Conservation (phyloP, 2,329 filamentous ascomycete genomes). For the Colletotrichum sp. region DNA sequence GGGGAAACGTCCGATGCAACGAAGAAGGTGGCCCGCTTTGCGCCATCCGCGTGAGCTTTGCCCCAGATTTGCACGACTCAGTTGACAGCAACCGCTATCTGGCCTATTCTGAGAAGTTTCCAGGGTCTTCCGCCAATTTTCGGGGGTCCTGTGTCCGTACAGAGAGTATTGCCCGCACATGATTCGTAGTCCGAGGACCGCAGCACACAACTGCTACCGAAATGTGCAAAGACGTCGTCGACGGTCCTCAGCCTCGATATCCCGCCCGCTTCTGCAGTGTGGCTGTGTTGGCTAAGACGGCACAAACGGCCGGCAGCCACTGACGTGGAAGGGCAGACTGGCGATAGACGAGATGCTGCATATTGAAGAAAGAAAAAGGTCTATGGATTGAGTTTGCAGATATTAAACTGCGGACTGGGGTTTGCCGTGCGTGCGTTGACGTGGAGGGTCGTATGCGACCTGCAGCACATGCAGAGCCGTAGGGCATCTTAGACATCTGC, state of each 20-base stretch:
- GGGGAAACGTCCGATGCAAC: neutral
- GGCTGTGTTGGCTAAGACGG: neutral
- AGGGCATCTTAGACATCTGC: neutral
- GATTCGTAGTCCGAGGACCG: neutral
- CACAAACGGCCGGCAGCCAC: neutral
- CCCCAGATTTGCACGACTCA: neutral
- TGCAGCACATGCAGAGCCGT: neutral
- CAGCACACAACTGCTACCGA: neutral
- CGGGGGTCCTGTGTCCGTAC: neutral
- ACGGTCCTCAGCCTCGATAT: neutral
- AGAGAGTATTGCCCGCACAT: neutral
- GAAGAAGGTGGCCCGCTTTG: neutral
- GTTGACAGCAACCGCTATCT: neutral
- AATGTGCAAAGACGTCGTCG: neutral
- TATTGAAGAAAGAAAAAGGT: neutral
- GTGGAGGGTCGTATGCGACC: neutral
- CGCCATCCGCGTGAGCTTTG: neutral
- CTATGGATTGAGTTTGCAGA: neutral
- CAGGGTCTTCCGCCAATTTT: neutral
- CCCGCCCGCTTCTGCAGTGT: neutral
- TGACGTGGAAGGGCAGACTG: neutral
- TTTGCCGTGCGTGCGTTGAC: neutral
- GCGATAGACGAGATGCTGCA: neutral
- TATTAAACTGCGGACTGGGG: neutral
- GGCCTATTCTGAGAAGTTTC: neutral